Evolutionary conservation across 2,329 filamentous ascomycete genomes (phyloP).

Genomic region (Colletotrichum eleusines): DNA sequence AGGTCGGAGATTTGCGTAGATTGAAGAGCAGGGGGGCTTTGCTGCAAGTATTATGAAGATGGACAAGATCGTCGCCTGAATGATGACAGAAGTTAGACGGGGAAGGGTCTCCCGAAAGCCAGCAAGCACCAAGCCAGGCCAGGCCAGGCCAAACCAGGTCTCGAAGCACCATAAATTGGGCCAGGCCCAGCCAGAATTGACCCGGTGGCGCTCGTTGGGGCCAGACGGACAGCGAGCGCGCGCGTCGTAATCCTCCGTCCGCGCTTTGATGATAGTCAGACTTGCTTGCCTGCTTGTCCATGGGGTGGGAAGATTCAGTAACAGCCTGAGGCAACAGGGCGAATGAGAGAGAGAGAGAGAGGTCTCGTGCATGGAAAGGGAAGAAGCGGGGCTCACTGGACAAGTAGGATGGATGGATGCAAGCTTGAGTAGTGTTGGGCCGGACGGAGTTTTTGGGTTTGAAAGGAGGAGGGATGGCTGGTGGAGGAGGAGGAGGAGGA

Average conservation of each 20-base stretch:
- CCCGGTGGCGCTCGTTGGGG: too few species aligned
- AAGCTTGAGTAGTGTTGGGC: background rate
- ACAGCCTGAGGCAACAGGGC: background rate
- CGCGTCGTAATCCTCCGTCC: background rate
- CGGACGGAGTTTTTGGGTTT: background rate
- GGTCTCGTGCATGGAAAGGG: too few species aligned
- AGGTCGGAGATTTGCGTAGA: slow-evolving; percentile 30
- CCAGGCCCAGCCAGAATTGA: background rate
- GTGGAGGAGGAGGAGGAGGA: too few species aligned
- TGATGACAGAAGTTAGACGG: slow-evolving; percentile 14
- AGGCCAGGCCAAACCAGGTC: background rate
- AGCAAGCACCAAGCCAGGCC: background rate
- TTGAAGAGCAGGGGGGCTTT: slow-evolving; percentile 24
- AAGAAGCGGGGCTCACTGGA: background rate
- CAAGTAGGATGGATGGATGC: too few species aligned
- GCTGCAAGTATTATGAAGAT: slow-evolving; percentile 36
- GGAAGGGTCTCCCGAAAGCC: background rate
- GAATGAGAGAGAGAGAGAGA: background rate
- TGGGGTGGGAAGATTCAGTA: background rate
- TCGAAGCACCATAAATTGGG: background rate
- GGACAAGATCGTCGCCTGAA: slow-evolving; percentile 28
- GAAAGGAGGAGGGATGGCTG: too few species aligned
- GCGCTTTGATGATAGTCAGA: background rate
- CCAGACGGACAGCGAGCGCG: too few species aligned
- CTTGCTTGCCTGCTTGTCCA: background rate